Evolutionary conservation across 1,139 yeast genomes (phyloP), one percentile per base, ranked within the genome.

Genomic region (Lipomyces yarrowii): DNA sequence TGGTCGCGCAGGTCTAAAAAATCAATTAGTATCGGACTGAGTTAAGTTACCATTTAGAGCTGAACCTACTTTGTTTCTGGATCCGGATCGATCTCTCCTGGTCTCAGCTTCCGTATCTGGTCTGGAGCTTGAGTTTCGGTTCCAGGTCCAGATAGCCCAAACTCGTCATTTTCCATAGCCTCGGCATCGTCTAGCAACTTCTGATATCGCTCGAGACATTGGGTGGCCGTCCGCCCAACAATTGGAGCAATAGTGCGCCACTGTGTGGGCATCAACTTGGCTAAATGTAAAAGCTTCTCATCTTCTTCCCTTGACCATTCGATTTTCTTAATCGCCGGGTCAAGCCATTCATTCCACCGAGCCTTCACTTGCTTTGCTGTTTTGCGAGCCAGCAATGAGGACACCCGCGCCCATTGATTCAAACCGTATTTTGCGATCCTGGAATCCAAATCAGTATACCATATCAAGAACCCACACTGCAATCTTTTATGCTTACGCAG

Each of bases 321-420:
- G 0, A 78, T 69, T 71, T 87, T 86, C 72, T 84, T 81, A 62
- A 92, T 82, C 5, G 82, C 77, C 0, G 99, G 98, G 75, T 88
- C 89, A 56, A 94, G 79, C 86, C 90, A 92, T 75, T 94, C 98
- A 66, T 82, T 83, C 99, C 99, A 94, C 71, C 99, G 80, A 1
- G 96, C 91, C 73, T 92, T 91, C 70, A 96, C 96, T 76, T 94
- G 98, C 74, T 88, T 88, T 15, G 98, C 96, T 4, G 92, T 87
- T 77, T 93, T 94, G 74, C 89, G 87, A 15, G 92, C 89, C 54
- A 94, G 79, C 64, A 94, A 81, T 0, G 98, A 91, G 2, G 97
- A 90, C 3, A 94, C 96, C 62, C 98, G 85, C 7, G 94, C 86
- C 99, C 99, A 94, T 74, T 94, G 97, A 71, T 90, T 92, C 30